These are phyloP conservation scores for Camellia japonica DNA, from an alignment of 148 eudicot species.

Conservation along the genomic window DNA sequence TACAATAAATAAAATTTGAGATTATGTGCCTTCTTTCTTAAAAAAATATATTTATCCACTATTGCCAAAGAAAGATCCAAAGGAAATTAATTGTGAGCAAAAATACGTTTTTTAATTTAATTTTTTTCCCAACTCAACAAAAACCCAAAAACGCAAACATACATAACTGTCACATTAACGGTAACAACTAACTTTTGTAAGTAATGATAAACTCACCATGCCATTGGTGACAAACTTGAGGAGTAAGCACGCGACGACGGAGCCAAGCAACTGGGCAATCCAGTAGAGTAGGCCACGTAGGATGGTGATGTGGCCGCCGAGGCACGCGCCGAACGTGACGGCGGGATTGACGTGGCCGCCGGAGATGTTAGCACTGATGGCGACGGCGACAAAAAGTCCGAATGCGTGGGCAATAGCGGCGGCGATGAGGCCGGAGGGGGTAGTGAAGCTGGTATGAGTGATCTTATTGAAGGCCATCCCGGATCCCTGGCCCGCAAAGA, in stretches of 20 bases:
- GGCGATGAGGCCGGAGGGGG: slow-evolving; percentile 20
- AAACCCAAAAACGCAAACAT: too few species aligned
- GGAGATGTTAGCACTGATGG: slow-evolving; percentile 24
- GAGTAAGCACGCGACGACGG: slow-evolving; percentile 23
- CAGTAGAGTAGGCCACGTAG: slow-evolving; percentile 21
- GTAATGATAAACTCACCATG: slow-evolving; percentile 6
- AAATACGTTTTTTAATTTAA: too few species aligned
- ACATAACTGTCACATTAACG: not conserved
- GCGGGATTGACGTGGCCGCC: slow-evolving; percentile 31
- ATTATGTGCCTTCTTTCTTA: too few species aligned
- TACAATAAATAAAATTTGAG: too few species aligned
- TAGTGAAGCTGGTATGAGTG: slow-evolving; percentile 10
- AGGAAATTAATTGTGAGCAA: too few species aligned
- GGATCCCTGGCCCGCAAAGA: slow-evolving; percentile 40
- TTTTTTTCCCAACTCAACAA: too few species aligned
- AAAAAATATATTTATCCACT: too few species aligned
- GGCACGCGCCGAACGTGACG: slow-evolving; percentile 26
- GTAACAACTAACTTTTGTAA: not conserved
- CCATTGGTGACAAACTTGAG: slow-evolving; percentile 20
- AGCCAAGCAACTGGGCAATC: slow-evolving; percentile 29
- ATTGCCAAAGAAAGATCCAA: too few species aligned
- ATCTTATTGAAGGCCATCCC: slow-evolving; percentile 33
- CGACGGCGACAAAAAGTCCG: slow-evolving; percentile 24
- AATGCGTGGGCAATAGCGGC: slow-evolving; percentile 21
- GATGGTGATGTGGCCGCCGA: slow-evolving; percentile 29